phyloP scores from a whole-genome alignment of 768 basidiomycete species.

The Daedalea quercina region DNA sequence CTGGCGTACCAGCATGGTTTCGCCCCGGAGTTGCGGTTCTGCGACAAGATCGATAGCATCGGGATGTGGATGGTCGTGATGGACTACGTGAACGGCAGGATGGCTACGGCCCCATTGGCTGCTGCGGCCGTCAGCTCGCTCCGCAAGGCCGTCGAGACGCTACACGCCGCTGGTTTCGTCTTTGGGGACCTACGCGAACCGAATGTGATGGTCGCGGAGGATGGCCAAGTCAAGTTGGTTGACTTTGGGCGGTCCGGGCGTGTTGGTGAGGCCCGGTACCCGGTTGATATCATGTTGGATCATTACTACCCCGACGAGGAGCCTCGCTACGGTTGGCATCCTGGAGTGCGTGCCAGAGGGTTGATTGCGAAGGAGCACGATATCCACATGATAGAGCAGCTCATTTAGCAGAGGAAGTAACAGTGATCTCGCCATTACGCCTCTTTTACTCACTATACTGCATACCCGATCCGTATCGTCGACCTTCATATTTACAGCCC shows the following conservation, averaged over 20 bases:
- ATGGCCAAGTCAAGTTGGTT: background rate
- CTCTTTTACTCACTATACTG: no score
- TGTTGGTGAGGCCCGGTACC: constrained; percentile 4
- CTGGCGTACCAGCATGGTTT: background rate
- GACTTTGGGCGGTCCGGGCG: constrained; percentile 5
- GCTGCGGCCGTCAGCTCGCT: background rate
- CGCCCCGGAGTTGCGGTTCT: background rate
- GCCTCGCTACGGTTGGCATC: constrained; percentile 4
- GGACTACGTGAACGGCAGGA: constrained; percentile 7
- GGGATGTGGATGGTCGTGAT: constrained; percentile 11
- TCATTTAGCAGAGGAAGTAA: no score
- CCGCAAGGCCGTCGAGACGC: constrained; percentile 5
- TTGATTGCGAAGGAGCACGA: constrained; percentile 1
- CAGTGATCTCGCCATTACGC: no score
- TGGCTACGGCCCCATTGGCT: background rate
- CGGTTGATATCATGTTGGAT: background rate
- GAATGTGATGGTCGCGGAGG: constrained; percentile 16
- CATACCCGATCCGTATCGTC: no score
- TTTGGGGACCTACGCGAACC: constrained; percentile 27
- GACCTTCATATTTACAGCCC: no score
- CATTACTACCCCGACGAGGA: no score
- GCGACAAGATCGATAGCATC: background rate
- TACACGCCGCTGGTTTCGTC: constrained; percentile 18
- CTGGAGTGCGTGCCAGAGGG: constrained; percentile 1
- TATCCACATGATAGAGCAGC: no score